A percentile compares a stretch with the other conserved stretches of the same genome.
Conservation (phyloP, 176 grass and related monocot genomes). For the Zea luxurians region DNA sequence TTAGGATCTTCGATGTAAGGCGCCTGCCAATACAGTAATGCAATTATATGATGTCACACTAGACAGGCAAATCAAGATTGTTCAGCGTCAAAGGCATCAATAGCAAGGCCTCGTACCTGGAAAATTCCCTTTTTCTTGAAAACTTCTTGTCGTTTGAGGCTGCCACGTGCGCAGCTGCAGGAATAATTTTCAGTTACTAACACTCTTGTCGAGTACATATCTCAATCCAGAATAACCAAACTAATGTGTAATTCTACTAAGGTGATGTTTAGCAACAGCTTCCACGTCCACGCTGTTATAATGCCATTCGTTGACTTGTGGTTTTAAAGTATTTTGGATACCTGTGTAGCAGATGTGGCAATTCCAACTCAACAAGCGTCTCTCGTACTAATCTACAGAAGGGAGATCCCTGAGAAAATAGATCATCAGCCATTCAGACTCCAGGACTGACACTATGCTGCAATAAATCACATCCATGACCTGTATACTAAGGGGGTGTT, state of each 20-base stretch:
- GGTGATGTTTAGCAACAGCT: not conserved
- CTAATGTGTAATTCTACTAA: not conserved
- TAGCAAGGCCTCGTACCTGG: slow-evolving; percentile 45
- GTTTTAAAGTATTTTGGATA: slow-evolving; percentile 22
- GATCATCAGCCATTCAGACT: slow-evolving; percentile 17
- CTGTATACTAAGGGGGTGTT: not conserved
- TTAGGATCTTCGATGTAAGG: slow-evolving; percentile 94
- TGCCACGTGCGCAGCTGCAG: slow-evolving; percentile 71
- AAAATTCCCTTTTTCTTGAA: slow-evolving; percentile 69
- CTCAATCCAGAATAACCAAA: not conserved
- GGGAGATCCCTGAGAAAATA: slow-evolving; percentile 67
- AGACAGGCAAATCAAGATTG: not conserved
- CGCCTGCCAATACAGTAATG: slow-evolving; percentile 39
- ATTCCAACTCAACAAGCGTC: slow-evolving; percentile 81
- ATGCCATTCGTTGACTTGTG: too few relatives aligned
- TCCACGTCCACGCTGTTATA: not conserved
- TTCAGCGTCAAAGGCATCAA: not conserved
- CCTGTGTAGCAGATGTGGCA: slow-evolving; percentile 90
- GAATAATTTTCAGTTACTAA: slow-evolving; percentile 24
- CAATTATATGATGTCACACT: not conserved
- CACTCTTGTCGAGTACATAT: not conserved
- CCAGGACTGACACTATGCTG: not conserved
- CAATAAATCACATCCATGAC: not conserved
- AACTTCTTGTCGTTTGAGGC: slow-evolving; percentile 71
- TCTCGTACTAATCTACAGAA: slow-evolving; percentile 92